Percentiles rank a stretch among this genome's conserved stretches.
phyloP scores from a whole-genome alignment of 306 rosid genomes.

The Luffa aegyptiaca region DNA sequence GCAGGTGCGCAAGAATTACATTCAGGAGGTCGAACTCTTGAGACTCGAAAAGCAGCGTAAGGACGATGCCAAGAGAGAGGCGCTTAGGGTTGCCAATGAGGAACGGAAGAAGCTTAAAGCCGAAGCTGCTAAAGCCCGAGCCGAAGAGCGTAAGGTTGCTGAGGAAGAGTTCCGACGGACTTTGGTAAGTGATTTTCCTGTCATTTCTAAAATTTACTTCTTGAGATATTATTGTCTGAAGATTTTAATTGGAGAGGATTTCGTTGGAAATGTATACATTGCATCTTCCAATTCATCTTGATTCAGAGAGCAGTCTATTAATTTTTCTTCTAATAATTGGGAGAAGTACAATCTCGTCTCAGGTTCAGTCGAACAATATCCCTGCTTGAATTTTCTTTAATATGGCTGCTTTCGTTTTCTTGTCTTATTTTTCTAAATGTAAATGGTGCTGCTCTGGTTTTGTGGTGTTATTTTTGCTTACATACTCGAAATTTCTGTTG shows the following conservation, averaged over 20 bases:
- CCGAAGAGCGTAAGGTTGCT: constrained; percentile 51
- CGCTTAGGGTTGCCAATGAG: constrained; percentile 56
- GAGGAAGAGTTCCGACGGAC: constrained; percentile 57
- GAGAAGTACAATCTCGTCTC: neutral
- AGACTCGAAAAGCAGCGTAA: constrained; percentile 52
- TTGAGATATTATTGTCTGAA: neutral
- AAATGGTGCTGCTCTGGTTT: neutral
- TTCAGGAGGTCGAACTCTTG: constrained; percentile 52
- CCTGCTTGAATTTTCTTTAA: neutral
- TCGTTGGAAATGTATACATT: neutral
- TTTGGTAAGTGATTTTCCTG: constrained; percentile 26
- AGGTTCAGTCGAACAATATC: neutral
- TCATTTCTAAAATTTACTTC: neutral
- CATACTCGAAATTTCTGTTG: neutral
- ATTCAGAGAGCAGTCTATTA: neutral
- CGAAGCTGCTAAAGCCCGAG: constrained; percentile 54
- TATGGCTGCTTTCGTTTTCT: neutral
- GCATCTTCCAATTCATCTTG: neutral
- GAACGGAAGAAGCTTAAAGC: constrained; percentile 66
- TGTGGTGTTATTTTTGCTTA: neutral
- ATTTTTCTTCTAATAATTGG: neutral
- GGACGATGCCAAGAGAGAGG: constrained; percentile 56
- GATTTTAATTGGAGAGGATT: neutral
- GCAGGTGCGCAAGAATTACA: constrained; percentile 59
- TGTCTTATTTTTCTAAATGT: neutral